Base-by-base conservation (phyloP, 1,139 yeast genomes). In the Suhomyces choctaworum region DNA sequence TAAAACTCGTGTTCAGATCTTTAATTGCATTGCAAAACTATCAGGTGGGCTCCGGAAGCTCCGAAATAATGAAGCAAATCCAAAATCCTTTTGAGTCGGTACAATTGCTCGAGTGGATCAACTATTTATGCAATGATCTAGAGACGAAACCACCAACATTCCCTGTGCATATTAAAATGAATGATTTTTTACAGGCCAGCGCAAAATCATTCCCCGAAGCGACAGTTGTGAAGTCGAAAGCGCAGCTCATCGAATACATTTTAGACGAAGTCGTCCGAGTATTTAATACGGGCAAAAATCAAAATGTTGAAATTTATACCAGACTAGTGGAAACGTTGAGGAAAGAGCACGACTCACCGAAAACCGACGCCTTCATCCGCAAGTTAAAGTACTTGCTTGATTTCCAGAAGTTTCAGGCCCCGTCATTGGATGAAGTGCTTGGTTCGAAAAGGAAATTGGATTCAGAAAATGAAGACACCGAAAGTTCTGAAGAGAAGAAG, bases 381-480 rank as follows among this genome's bases (percentile, higher is more conserved):
- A 45, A 30, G 25, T 37, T 38, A 7, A 32, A 40, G 20, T 39
- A 39, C 16, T 33, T 36, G 7, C 29, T 24, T 1, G 45, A 39
- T 7, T 36, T 46, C 13, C 39, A 42, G 16, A 39, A 38, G 22
- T 55, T 44, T 31, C 49, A 40, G 11, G 45, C 52, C 2, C 62
- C 62, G 1, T 46, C 58, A 3, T 43, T 58, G 21, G 62, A 58
- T 29, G 60, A 54, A 11, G 28, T 58, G 7, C 39, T 56, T 26
- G 58, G 54, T 3, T 16, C 28, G 4, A 38, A 38, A 26, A 22
- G 41, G 26, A 13, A 29, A 25, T n/a, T 11, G 4, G 27, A 29
- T 6, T 30, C 28, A 10, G 26, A 15, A 6, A 14, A 38, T 17
- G 43, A 37, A 11, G 39, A 39, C 22, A 17, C 7, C 8, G n/a